These are phyloP conservation scores for Myxozyma lipomycoides DNA, from an alignment of 805 yeast species.

Conservation along the genomic window DNA sequence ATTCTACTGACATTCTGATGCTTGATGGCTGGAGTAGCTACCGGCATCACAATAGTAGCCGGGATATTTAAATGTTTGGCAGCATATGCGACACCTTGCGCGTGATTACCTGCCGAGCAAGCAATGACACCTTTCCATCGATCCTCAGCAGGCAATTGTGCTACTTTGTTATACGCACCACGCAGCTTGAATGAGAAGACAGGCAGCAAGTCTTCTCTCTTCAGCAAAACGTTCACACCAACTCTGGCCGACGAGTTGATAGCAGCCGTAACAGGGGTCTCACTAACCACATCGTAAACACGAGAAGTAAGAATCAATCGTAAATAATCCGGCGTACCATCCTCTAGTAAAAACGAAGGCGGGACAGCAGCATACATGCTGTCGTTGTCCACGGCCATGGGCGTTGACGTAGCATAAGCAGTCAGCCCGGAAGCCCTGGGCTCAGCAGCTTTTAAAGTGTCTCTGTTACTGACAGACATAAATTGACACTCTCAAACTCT, in stretches of 20 bases:
- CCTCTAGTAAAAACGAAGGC: slow-evolving; percentile 25
- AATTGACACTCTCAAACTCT: neutral
- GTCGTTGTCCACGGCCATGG: neutral
- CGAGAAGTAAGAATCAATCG: slow-evolving; percentile 85
- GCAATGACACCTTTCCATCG: slow-evolving; percentile 87
- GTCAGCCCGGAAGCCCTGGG: slow-evolving; percentile 12
- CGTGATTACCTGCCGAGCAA: slow-evolving; percentile 98
- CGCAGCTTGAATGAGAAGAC: slow-evolving; percentile 94
- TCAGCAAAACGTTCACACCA: slow-evolving; percentile 72
- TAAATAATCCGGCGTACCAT: slow-evolving; percentile 85
- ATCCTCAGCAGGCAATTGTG: slow-evolving; percentile 60
- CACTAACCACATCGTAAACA: slow-evolving; percentile 91
- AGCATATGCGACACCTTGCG: slow-evolving; percentile 96
- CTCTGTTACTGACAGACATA: too few species aligned
- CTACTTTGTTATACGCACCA: slow-evolving; percentile 97
- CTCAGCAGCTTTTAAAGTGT: slow-evolving; percentile 4
- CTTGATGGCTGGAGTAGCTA: slow-evolving; percentile 93
- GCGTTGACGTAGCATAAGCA: slow-evolving; percentile 13
- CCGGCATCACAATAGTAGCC: slow-evolving; percentile 97
- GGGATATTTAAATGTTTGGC: slow-evolving; percentile 82
- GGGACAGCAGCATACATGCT: slow-evolving; percentile 17
- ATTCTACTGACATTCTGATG: slow-evolving; percentile 84
- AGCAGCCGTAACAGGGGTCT: slow-evolving; percentile 79
- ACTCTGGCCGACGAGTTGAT: slow-evolving; percentile 66
- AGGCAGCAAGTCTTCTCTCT: slow-evolving; percentile 90